These are phyloP conservation scores for Fraxinus paxiana DNA, from an alignment of 305 asterid genomes.

Conservation along the genomic window DNA sequence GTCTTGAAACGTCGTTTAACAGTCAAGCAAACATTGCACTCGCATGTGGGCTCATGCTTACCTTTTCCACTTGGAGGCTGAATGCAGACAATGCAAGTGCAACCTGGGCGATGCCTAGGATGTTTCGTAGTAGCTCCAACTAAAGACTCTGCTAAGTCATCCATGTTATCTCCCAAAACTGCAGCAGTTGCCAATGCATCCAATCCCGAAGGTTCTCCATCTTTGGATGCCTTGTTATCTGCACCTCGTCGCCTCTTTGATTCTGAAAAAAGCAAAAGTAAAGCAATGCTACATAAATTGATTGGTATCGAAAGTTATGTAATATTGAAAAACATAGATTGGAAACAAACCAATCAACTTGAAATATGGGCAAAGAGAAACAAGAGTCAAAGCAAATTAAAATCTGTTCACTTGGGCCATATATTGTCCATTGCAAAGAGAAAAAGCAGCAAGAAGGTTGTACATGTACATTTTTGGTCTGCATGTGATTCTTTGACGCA, in stretches of 20 bases:
- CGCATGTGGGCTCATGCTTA: conserved; percentile 70
- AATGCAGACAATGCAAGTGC: conserved; percentile 93
- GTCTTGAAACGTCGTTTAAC: conserved; percentile 92
- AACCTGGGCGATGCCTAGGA: conserved; percentile 94
- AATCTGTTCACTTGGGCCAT: background rate
- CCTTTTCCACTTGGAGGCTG: conserved; percentile 98
- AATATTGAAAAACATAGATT: background rate
- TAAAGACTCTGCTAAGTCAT: conserved; percentile 48
- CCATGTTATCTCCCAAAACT: conserved; percentile 69
- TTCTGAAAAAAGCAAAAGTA: conserved; percentile 35
- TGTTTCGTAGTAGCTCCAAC: conserved; percentile 72
- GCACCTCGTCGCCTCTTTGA: conserved; percentile 46
- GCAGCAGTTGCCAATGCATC: conserved; percentile 93
- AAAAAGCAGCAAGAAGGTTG: background rate
- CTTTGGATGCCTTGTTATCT: conserved; percentile 35
- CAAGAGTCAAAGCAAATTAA: background rate
- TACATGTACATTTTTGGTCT: background rate
- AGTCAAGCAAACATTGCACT: conserved; percentile 80
- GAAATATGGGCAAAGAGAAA: background rate
- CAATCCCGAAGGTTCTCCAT: conserved; percentile 73
- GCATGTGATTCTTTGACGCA: background rate
- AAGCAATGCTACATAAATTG: background rate
- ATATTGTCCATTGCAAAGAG: background rate
- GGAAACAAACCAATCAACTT: background rate
- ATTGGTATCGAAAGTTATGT: background rate